phyloP scores from a whole-genome alignment of 768 basidiomycete species.

The Suillus bovinus region DNA sequence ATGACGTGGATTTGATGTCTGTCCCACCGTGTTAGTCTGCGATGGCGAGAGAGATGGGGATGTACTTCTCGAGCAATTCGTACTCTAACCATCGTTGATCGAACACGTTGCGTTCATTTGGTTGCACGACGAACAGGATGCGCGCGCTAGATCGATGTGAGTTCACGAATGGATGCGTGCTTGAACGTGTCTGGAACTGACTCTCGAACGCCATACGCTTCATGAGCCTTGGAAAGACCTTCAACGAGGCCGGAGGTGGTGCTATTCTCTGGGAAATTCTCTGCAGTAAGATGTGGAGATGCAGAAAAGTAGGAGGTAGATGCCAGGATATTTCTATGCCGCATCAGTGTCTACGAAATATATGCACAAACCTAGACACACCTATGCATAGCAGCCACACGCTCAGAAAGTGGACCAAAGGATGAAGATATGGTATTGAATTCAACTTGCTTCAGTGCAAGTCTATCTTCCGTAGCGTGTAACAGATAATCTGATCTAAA shows the following conservation, averaged over 20 bases:
- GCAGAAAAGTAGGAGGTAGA: conserved; percentile 67
- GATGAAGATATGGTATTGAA: conserved; percentile 97
- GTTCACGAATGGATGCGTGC: background rate
- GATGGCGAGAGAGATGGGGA: conserved; percentile 6
- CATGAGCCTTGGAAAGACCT: conserved; percentile 81
- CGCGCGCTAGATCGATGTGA: conserved; percentile 37
- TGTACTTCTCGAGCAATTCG: conserved; percentile 75
- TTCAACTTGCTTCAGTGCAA: conserved; percentile 88
- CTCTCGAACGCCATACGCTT: conserved; percentile 62
- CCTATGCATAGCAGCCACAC: conserved; percentile 74
- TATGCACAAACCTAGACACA: conserved; percentile 29
- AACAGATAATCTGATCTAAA: conserved; percentile 95
- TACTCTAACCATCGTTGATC: conserved; percentile 92
- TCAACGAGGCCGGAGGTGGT: conserved; percentile 67
- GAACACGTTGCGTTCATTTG: conserved; percentile 89
- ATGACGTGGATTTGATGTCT: conserved; percentile 77
- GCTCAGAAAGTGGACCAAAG: conserved; percentile 79
- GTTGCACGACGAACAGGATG: conserved; percentile 89
- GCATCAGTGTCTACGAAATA: background rate
- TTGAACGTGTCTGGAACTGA: conserved; percentile 28
- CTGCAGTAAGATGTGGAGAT: conserved; percentile 50
- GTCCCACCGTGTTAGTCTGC: background rate
- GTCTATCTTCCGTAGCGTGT: conserved; percentile 47
- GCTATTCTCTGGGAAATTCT: conserved; percentile 72
- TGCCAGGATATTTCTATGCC: conserved; percentile 60